phyloP scores from a whole-genome alignment of 2,329 filamentous ascomycete genomes.

The Ramularia collo-cygni region DNA sequence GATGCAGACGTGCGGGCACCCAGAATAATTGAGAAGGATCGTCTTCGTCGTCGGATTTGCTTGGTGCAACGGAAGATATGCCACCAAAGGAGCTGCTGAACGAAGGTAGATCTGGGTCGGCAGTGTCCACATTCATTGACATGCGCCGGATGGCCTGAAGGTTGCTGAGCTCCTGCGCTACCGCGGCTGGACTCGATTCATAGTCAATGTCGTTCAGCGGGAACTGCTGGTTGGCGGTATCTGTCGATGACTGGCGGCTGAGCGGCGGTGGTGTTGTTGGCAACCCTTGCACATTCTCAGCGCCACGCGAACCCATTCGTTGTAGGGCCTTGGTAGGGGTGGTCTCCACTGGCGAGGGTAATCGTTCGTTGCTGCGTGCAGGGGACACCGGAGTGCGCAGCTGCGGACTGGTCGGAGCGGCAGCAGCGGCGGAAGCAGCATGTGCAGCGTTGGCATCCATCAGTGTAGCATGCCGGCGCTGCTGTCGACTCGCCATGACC shows the following conservation, averaged over 20 bases:
- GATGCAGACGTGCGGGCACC: constrained; percentile 91
- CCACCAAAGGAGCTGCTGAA: constrained; percentile 51
- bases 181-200: constrained; percentile 80
- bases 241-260: constrained; percentile 28
- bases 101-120: constrained; percentile 68
- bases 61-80: constrained; percentile 64
- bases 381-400: constrained; percentile 12
- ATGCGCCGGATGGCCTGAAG: constrained; percentile 82
- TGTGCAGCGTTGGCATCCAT: constrained; percentile 8
- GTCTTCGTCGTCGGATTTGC: constrained; percentile 64
- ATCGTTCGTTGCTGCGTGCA: constrained; percentile 25
- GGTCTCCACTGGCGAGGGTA: constrained; percentile 13
- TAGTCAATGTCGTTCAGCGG: constrained; percentile 80
- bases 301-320: constrained; percentile 32
- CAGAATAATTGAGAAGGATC: constrained; percentile 86
- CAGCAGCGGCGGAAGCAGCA: background rate
- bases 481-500: constrained; percentile 31
- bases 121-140: constrained; percentile 80
- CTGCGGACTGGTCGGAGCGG: constrained; percentile 5
- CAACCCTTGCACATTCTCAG: constrained; percentile 18
- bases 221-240: constrained; percentile 40
- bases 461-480: constrained; percentile 22
- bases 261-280: constrained; percentile 34
- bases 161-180: constrained; percentile 88
- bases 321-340: constrained; percentile 18